A percentile compares a stretch with the other conserved stretches of the same genome.
phyloP scores from a whole-genome alignment of 768 basidiomycete genomes.

The Phylloporus rhodoxanthus region DNA sequence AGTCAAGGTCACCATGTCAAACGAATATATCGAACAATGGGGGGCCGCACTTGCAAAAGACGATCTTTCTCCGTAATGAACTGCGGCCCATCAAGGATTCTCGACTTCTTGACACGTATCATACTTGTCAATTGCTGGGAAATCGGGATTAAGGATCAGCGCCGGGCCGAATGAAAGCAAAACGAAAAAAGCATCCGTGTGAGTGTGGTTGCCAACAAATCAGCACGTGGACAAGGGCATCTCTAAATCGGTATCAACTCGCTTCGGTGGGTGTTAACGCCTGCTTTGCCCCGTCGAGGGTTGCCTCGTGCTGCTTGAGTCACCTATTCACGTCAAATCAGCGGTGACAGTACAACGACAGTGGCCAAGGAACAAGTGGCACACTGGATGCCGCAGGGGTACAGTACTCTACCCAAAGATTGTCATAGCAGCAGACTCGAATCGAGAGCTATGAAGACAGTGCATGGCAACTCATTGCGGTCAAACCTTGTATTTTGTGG shows the following conservation, averaged over 20 bases:
- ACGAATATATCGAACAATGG: background rate
- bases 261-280: background rate
- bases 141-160: too few relatives aligned
- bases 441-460: too few relatives aligned
- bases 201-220: background rate
- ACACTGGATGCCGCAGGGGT: background rate
- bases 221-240: background rate
- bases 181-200: background rate
- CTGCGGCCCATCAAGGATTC: background rate
- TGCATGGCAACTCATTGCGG: background rate
- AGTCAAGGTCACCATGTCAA: too few relatives aligned
- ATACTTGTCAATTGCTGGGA: constrained; percentile 1
- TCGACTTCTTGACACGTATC: constrained; percentile 11
- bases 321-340: too few relatives aligned
- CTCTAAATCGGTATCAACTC: background rate
- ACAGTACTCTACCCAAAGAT: too few relatives aligned
- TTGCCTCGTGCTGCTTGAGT: constrained; percentile 8
- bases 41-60: background rate
- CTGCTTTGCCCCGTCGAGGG: constrained; percentile 5
- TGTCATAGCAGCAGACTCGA: too few relatives aligned
- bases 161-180: too few relatives aligned
- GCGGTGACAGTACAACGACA: too few relatives aligned
- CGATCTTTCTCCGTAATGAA: constrained; percentile 15
- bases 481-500: background rate
- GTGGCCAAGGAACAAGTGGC: background rate